Evolutionary conservation across 352 stramenopile species (phyloP).

Genomic region (Globisporangium polare): DNA sequence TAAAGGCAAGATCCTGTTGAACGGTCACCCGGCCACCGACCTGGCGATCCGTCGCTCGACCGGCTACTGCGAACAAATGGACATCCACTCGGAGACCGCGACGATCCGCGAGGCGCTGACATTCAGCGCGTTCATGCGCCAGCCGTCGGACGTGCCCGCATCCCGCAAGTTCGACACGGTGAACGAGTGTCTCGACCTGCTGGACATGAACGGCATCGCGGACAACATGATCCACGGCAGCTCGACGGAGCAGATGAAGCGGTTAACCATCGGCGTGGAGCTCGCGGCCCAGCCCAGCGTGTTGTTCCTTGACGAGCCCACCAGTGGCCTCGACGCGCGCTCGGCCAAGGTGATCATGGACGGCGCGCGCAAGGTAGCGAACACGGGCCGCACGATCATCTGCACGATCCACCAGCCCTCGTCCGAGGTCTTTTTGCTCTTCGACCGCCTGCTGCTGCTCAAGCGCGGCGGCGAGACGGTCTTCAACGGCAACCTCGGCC

Average conservation of each 20-base stretch:
- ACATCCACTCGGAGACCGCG: constrained; percentile 60
- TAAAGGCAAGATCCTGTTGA: constrained; percentile 75
- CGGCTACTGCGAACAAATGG: constrained; percentile 34
- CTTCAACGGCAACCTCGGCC: constrained; percentile 29
- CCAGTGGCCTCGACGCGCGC: background rate
- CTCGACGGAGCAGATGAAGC: constrained; percentile 17
- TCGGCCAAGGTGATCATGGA: background rate
- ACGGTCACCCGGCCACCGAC: constrained; percentile 47
- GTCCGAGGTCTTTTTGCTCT: constrained; percentile 29
- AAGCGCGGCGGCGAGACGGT: constrained; percentile 48
- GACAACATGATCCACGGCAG: constrained; percentile 19
- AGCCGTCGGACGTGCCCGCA: constrained; percentile 12
- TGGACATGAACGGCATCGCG: constrained; percentile 16
- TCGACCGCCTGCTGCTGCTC: constrained; percentile 82
- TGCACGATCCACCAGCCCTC: background rate
- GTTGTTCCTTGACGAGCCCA: constrained; percentile 5
- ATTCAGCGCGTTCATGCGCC: constrained; percentile 86
- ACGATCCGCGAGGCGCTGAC: constrained; percentile 88
- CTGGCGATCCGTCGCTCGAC: constrained; percentile 30
- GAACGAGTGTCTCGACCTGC: constrained; percentile 14
- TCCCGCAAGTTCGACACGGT: constrained; percentile 15
- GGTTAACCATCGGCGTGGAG: constrained; percentile 3
- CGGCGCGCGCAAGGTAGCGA: too few species aligned
- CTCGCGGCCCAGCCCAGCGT: constrained; percentile 6
- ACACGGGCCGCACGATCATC: too few species aligned